Conservation (phyloP, 805 yeast genomes). For the Metschnikowia lachancei region DNA sequence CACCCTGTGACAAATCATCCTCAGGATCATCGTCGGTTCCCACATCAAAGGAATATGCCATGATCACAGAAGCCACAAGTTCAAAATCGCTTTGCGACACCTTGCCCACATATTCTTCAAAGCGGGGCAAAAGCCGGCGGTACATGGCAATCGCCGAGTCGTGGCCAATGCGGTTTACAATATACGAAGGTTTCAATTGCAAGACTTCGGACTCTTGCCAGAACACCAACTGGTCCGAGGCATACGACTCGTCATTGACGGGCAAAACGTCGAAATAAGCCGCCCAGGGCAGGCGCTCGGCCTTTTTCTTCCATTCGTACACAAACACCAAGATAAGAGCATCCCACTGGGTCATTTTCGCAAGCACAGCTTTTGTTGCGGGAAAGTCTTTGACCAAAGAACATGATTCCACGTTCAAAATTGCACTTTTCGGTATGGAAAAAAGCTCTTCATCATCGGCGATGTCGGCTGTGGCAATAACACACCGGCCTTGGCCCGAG, state of each 20-base stretch:
- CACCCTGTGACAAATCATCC: too few relatives aligned
- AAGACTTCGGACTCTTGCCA: constrained; percentile 68
- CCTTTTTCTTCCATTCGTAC: constrained; percentile 51
- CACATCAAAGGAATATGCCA: constrained; percentile 91
- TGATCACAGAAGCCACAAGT: constrained; percentile 71
- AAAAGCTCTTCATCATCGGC: constrained; percentile 62
- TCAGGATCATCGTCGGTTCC: constrained; percentile 36
- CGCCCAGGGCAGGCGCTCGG: constrained; percentile 56
- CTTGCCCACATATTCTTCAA: constrained; percentile 11
- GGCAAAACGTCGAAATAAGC: constrained; percentile 77
- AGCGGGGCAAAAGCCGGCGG: constrained; percentile 17
- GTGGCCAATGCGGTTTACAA: constrained; percentile 68
- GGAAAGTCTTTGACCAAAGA: constrained; percentile 36
- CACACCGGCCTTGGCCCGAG: constrained; percentile 71
- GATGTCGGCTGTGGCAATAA: constrained; percentile 64
- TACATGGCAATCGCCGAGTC: constrained; percentile 63
- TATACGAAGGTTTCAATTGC: constrained; percentile 63
- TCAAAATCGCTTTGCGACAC: constrained; percentile 58
- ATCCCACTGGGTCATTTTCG: constrained; percentile 67
- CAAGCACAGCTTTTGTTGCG: constrained; percentile 34
- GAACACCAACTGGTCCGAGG: constrained; percentile 69
- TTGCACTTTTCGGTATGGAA: constrained; percentile 57
- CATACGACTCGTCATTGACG: constrained; percentile 27
- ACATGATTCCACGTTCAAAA: constrained; percentile 61
- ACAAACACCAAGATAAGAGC: constrained; percentile 65